Conservation (phyloP, 75 land plant genomes). For the Ceratopteris richardii region DNA sequence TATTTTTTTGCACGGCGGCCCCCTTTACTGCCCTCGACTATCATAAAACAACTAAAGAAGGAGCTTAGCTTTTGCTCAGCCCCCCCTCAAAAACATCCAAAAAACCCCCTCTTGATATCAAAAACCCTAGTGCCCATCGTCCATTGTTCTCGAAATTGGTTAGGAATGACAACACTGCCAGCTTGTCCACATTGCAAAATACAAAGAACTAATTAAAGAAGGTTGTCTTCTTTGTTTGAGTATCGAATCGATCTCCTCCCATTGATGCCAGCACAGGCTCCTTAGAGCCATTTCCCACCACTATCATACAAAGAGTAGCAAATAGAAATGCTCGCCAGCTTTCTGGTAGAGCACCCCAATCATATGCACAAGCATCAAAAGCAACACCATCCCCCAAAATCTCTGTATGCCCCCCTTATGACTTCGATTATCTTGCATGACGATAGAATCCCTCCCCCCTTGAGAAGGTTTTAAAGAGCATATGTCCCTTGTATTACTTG, state of each 20-base stretch:
- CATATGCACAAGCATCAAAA: too few relatives aligned
- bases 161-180: constrained; percentile 52
- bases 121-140: constrained; percentile 15
- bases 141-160: constrained; percentile 50
- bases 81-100: too few relatives aligned
- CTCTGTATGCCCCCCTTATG: too few relatives aligned
- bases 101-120: constrained; percentile 4
- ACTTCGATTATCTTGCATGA: too few relatives aligned
- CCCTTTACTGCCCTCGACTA: too few relatives aligned
- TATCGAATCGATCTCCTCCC: constrained; percentile 28
- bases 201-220: constrained; percentile 76
- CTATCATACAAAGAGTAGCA: constrained; percentile 16
- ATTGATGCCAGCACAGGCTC: constrained; percentile 16
- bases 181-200: constrained; percentile 60
- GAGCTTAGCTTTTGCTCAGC: too few relatives aligned
- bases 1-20: too few relatives aligned
- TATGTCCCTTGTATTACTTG: too few relatives aligned
- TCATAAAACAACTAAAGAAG: too few relatives aligned
- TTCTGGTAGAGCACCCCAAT: constrained; percentile 15
- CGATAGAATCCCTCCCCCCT: too few relatives aligned
- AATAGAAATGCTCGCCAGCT: constrained; percentile 11
- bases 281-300: constrained; percentile 15
- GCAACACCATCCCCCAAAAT: too few relatives aligned
- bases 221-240: constrained; percentile 35
- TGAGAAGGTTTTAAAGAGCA: too few relatives aligned